Evolutionary conservation across 2,329 filamentous ascomycete genomes (phyloP).

Genomic region (Aspergillus fijiensis): DNA sequence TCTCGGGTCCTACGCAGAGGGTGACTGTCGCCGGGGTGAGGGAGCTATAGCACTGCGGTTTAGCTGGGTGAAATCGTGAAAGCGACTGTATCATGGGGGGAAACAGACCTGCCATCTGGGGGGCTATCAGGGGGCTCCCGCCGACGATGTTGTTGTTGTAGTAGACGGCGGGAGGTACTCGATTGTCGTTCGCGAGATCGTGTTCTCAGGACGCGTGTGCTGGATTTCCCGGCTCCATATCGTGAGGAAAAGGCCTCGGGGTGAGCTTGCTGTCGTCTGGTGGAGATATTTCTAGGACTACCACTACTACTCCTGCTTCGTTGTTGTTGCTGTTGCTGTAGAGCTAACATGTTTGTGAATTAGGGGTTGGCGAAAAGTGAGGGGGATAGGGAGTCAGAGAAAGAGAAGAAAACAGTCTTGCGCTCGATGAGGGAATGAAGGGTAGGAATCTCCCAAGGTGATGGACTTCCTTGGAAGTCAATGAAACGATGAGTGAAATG

Average conservation of each 20-base stretch:
- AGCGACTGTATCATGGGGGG: too few relatives aligned
- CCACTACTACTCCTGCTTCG: not conserved
- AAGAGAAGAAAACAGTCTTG: not conserved
- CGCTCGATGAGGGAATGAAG: not conserved
- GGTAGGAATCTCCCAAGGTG: constrained; percentile 5
- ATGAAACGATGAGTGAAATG: constrained; percentile 5
- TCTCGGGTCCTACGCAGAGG: constrained; percentile 74
- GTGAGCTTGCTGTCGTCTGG: constrained; percentile 25
- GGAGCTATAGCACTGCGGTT: constrained; percentile 42
- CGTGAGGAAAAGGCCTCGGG: constrained; percentile 41
- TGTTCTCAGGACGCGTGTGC: constrained; percentile 33
- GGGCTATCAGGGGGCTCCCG: constrained; percentile 33
- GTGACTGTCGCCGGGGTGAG: constrained; percentile 72
- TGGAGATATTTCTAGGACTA: constrained; percentile 19
- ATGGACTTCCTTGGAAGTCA: constrained; percentile 12
- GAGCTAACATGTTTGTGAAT: not conserved
- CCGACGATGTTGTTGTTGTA: constrained; percentile 17
- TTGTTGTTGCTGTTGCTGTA: not conserved
- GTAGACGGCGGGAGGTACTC: constrained; percentile 24
- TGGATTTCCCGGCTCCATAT: constrained; percentile 45
- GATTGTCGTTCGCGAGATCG: constrained; percentile 28
- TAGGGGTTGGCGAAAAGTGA: not conserved
- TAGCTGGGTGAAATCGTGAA: not conserved
- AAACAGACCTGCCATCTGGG: constrained; percentile 36
- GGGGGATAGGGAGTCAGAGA: not conserved